A percentile compares a stretch with the other conserved stretches of the same genome.
Evolutionary conservation across 208 protist species (phyloP).

Genomic region (Leishmania tarentolae): DNA sequence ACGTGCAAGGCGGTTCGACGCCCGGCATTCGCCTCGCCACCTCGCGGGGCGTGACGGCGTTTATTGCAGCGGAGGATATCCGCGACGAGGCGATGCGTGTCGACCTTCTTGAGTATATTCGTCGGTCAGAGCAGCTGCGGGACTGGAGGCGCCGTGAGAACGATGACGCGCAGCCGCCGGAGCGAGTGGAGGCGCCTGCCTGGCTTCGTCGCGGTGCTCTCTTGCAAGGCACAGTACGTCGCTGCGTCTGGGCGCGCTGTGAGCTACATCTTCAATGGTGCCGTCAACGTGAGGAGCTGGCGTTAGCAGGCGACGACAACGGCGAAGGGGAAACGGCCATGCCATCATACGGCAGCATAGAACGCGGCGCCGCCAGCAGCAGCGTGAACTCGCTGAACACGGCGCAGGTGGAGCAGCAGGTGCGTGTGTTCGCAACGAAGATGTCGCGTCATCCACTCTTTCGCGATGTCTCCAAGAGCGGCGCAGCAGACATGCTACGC

Average conservation of each 20-base stretch:
- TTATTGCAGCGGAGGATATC: slow-evolving; percentile 63
- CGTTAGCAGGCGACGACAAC: slow-evolving; percentile 10
- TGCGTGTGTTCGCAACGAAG: slow-evolving; percentile 74
- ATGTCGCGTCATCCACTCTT: slow-evolving; percentile 82
- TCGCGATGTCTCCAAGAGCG: slow-evolving; percentile 54
- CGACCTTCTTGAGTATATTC: slow-evolving; percentile 61
- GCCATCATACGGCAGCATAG: slow-evolving; percentile 38
- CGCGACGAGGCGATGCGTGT: slow-evolving; percentile 52
- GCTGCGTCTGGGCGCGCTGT: slow-evolving; percentile 70
- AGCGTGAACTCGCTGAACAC: slow-evolving; percentile 76
- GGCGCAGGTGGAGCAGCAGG: slow-evolving; percentile 48
- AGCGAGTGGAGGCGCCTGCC: slow-evolving; percentile 24
- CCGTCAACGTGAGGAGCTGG: slow-evolving; percentile 39
- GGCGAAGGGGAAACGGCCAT: slow-evolving; percentile 9
- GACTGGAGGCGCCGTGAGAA: slow-evolving; percentile 20
- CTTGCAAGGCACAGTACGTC: slow-evolving; percentile 70
- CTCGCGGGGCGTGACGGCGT: slow-evolving; percentile 63
- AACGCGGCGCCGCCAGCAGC: slow-evolving; percentile 45
- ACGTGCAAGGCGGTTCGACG: slow-evolving; percentile 42
- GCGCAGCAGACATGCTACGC: slow-evolving; percentile 56
- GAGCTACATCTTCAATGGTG: slow-evolving; percentile 82
- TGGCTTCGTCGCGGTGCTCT: slow-evolving; percentile 71
- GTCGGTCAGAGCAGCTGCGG: slow-evolving; percentile 28
- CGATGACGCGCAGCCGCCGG: background rate
- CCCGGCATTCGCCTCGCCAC: slow-evolving; percentile 68